Conservation (phyloP, 2,329 filamentous ascomycete genomes). For the Phaeomoniella chlamydospora region DNA sequence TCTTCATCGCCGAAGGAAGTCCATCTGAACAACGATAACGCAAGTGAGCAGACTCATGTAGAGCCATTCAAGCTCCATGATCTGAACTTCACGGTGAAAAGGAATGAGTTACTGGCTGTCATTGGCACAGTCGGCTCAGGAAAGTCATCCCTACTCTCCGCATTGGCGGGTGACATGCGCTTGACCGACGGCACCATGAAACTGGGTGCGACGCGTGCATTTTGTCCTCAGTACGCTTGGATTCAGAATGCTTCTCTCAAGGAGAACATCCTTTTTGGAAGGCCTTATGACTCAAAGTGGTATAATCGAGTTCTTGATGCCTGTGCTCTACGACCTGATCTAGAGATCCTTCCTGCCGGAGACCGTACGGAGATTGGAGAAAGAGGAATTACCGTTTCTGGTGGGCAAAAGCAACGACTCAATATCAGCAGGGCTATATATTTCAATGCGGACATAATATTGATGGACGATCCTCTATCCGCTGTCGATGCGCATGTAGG, state of each 20-base stretch:
- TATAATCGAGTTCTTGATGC: conserved; percentile 73
- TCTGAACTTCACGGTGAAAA: conserved; percentile 26
- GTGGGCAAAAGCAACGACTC: conserved; percentile 85
- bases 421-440: conserved; percentile 77
- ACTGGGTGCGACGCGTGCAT: conserved; percentile 67
- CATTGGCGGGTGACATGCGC: conserved; percentile 87
- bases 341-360: conserved; percentile 84
- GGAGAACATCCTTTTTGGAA: conserved; percentile 86
- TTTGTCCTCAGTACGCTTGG: conserved; percentile 95
- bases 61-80: conserved; percentile 26
- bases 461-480: conserved; percentile 51
- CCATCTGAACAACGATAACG: conserved; percentile 13
- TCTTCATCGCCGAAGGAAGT: conserved; percentile 10
- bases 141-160: conserved; percentile 78
- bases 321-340: conserved; percentile 70
- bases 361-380: conserved; percentile 91
- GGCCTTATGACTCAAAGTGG: conserved; percentile 60
- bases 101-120: conserved; percentile 46
- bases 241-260: conserved; percentile 83
- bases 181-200: conserved; percentile 60
- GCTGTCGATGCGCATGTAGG: conserved; percentile 43
- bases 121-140: conserved; percentile 83
- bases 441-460: conserved; percentile 46
- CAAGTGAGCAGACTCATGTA: conserved; percentile 10
- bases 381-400: conserved; percentile 86